Base-by-base conservation (phyloP, 2,329 filamentous ascomycete genomes). In the Nannizziopsis barbatae region DNA sequence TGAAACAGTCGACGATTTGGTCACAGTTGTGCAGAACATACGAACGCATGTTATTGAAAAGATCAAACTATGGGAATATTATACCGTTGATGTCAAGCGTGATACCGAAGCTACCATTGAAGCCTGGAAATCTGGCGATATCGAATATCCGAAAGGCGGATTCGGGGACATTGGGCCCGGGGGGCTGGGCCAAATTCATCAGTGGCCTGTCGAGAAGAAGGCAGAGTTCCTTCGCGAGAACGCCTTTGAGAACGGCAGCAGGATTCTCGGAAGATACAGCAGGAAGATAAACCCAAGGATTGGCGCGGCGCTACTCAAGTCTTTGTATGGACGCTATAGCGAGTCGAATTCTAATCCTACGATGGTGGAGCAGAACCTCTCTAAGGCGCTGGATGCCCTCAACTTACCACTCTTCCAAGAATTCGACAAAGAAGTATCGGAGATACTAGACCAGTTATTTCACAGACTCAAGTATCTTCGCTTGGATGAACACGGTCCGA, bases 381-480 rank as follows among this genome's bases (percentile, higher is more conserved):
- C 68, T 2, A 70, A 77, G 47, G 75, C 95, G 35, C 68, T 96
- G 11, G 83, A 96, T 57, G 83, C 87, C 43, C 71, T 92, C 57
- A 98, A 98, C 59, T 73, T 95, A 31, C 78, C 83, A 1, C 85
- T 90, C 60, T 98, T 98, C 70, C 77, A 83, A 54, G 92, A 98
- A 65, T 98, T 94, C 63, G 88, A 98, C 61, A 71, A 70, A 15
- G 92, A 98, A 62, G 74, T 84, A 9, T 78, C 78, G 20, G 85
- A 85, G 55, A 92, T 95, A 55, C 75, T 95, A 49, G 82, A 95
- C 53, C 90, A 98, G 66, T 71, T 96, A 20, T 94, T 84, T 72
- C 94, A 95, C 63, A 83, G 93, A 52, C 86, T 89, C 70, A 95
- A 95, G 66, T 98, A 98, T 69, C 79, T 90, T 53, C 84, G 92